Conservation (phyloP, 139 green algal species). For the Diplosphaera chodatii region DNA sequence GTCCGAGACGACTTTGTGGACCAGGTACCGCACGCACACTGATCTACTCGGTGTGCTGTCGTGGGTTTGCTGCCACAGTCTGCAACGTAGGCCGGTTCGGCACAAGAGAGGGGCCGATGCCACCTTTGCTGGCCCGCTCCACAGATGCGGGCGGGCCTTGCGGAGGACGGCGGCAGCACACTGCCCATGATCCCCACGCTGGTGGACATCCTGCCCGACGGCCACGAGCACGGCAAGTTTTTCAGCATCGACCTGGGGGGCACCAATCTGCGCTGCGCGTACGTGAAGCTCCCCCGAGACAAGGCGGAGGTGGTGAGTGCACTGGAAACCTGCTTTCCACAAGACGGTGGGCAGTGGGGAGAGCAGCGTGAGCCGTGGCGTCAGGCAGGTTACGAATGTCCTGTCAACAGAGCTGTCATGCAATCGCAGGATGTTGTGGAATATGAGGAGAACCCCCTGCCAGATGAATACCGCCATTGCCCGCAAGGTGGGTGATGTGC, state of each 20-base stretch:
- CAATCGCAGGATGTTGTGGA: slow-evolving; percentile 27
- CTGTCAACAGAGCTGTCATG: too few species aligned
- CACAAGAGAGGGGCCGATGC: not conserved
- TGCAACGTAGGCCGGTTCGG: too few species aligned
- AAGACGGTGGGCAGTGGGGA: too few species aligned
- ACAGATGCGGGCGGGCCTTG: slow-evolving; percentile 10
- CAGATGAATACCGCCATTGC: slow-evolving; percentile 23
- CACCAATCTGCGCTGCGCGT: slow-evolving; percentile 80
- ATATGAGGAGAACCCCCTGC: slow-evolving; percentile 49
- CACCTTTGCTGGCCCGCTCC: not conserved
- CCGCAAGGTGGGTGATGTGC: slow-evolving; percentile 21
- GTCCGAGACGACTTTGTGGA: not conserved
- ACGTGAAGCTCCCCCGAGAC: slow-evolving; percentile 24
- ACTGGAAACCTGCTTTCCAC: too few species aligned
- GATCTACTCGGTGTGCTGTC: too few species aligned
- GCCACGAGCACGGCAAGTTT: slow-evolving; percentile 58
- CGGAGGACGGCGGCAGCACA: slow-evolving; percentile 1
- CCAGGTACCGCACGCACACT: too few species aligned
- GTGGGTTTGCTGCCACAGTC: too few species aligned
- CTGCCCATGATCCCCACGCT: slow-evolving; percentile 49
- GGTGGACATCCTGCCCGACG: slow-evolving; percentile 40
- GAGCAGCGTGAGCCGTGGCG: too few species aligned
- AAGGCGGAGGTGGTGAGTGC: slow-evolving; percentile 37
- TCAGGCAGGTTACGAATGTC: too few species aligned
- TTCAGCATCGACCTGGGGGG: slow-evolving; percentile 84